Conservation (phyloP, 2,329 filamentous ascomycete genomes). For the Nigrospora oryzae region DNA sequence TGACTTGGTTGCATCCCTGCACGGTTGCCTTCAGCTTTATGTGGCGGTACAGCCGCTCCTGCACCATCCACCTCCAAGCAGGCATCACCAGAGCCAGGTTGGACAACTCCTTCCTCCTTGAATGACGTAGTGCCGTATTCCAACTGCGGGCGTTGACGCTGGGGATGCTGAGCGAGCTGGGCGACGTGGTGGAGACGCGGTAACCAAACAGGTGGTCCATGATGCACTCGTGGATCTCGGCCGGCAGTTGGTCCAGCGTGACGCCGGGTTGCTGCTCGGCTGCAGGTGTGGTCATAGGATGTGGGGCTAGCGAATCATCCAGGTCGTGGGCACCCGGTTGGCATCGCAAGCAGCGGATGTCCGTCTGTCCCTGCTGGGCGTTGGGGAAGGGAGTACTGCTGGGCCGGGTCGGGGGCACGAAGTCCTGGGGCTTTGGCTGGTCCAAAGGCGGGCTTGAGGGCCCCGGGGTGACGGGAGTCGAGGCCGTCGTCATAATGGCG, state of each 20-base stretch:
- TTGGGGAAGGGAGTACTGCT: conserved; percentile 54
- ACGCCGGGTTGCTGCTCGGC: conserved; percentile 18
- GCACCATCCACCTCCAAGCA: conserved; percentile 60
- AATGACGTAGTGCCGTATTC: conserved; percentile 58
- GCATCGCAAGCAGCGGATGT: conserved; percentile 30
- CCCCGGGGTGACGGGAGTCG: conserved; percentile 47
- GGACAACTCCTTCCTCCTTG: conserved; percentile 57
- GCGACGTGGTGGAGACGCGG: conserved; percentile 51
- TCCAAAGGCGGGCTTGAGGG: conserved; percentile 43
- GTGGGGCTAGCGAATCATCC: conserved; percentile 15
- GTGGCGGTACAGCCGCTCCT: conserved; percentile 65
- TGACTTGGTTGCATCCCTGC: conserved; percentile 50
- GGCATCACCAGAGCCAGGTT: conserved; percentile 54
- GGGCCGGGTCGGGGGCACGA: conserved; percentile 41
- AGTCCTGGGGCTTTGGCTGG: conserved; percentile 35
- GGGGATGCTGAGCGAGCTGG: conserved; percentile 44
- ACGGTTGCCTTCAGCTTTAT: conserved; percentile 67
- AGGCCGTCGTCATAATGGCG: conserved; percentile 36
- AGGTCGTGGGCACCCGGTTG: conserved; percentile 22
- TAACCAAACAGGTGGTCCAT: conserved; percentile 65
- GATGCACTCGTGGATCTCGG: conserved; percentile 65
- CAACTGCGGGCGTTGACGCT: conserved; percentile 47
- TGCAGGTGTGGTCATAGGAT: conserved; percentile 13
- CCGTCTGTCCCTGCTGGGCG: conserved; percentile 37
- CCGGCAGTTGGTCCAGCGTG: conserved; percentile 48